Percentiles rank a stretch among this genome's conserved stretches.
Evolutionary conservation across 2,329 filamentous ascomycete species (phyloP).

Genomic region (Eutypella sp.): DNA sequence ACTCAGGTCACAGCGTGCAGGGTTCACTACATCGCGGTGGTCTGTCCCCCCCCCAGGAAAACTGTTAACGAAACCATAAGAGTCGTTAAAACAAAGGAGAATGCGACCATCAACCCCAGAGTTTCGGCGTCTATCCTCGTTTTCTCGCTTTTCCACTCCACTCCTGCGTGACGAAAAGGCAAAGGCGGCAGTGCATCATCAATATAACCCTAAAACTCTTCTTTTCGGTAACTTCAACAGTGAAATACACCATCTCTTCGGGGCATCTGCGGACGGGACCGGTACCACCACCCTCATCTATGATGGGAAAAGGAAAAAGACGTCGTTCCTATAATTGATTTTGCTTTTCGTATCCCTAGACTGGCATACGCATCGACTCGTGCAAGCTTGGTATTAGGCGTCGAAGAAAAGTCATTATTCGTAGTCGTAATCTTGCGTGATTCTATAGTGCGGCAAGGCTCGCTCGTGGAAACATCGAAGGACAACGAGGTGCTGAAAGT

Average conservation of each 20-base stretch:
- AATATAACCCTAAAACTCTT: not conserved
- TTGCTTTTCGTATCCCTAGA: slow-evolving; percentile 7
- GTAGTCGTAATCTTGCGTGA: slow-evolving; percentile 26
- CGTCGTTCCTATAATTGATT: slow-evolving; percentile 2
- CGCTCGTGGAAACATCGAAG: slow-evolving; percentile 1
- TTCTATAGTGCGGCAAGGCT: slow-evolving; percentile 23
- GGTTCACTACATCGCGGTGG: not conserved
- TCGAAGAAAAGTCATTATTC: slow-evolving; percentile 23
- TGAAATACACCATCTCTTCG: slow-evolving; percentile 8
- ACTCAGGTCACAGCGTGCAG: not conserved
- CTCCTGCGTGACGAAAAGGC: not conserved
- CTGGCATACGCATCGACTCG: slow-evolving; percentile 6
- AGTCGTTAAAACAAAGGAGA: not conserved
- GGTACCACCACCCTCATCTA: slow-evolving; percentile 9
- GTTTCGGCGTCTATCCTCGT: not conserved
- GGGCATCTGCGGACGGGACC: slow-evolving; percentile 4
- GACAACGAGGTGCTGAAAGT: not conserved
- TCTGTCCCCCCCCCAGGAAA: not conserved
- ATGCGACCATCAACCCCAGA: not conserved
- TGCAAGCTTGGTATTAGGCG: slow-evolving; percentile 9
- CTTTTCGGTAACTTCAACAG: slow-evolving; percentile 4
- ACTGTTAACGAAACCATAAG: not conserved
- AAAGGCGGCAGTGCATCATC: not conserved
- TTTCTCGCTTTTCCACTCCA: not conserved
- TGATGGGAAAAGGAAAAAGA: slow-evolving; percentile 12